Percentiles rank a stretch among this genome's conserved stretches.
phyloP scores from a whole-genome alignment of 108 stramenopile genomes.

The Nitzschia sp. region DNA sequence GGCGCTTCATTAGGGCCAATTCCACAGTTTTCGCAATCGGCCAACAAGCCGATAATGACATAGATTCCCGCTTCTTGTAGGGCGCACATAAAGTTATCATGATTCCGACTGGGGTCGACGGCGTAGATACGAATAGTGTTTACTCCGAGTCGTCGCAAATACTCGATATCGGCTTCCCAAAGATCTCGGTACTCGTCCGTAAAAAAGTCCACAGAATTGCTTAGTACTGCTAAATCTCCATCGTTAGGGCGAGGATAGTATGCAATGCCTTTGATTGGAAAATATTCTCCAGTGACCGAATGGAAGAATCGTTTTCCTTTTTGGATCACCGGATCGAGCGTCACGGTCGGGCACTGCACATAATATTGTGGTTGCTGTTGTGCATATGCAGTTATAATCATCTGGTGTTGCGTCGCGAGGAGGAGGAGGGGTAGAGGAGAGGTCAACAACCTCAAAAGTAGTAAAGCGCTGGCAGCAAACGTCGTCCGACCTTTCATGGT shows the following conservation, averaged over 20 bases:
- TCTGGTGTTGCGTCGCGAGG: too few relatives aligned
- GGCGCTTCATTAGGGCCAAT: conserved; percentile 38
- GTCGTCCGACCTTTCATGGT: too few relatives aligned
- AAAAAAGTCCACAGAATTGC: conserved; percentile 41
- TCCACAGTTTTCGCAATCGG: conserved; percentile 37
- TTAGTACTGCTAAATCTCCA: conserved; percentile 13
- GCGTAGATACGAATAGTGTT: conserved; percentile 51
- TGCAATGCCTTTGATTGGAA: conserved; percentile 47
- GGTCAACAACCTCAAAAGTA: too few relatives aligned
- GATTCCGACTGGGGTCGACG: conserved; percentile 41
- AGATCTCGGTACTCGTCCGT: conserved; percentile 40
- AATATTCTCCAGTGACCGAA: conserved; percentile 26
- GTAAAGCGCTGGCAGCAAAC: too few relatives aligned
- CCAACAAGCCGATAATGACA: conserved; percentile 35
- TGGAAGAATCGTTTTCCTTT: conserved; percentile 44
- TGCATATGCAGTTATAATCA: too few relatives aligned
- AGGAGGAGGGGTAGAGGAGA: too few relatives aligned
- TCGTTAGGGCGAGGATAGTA: conserved; percentile 53
- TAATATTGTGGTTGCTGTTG: too few relatives aligned
- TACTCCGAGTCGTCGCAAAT: conserved; percentile 39
- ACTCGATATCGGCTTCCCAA: conserved; percentile 42
- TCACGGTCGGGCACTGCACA: conserved; percentile 2
- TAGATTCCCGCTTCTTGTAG: conserved; percentile 48
- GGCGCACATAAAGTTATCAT: conserved; percentile 55
- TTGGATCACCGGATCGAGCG: conserved; percentile 6